Percentiles rank a stretch among this genome's conserved stretches.
phyloP scores from a whole-genome alignment of 805 yeast genomes.

The Metschnikowia sp. region DNA sequence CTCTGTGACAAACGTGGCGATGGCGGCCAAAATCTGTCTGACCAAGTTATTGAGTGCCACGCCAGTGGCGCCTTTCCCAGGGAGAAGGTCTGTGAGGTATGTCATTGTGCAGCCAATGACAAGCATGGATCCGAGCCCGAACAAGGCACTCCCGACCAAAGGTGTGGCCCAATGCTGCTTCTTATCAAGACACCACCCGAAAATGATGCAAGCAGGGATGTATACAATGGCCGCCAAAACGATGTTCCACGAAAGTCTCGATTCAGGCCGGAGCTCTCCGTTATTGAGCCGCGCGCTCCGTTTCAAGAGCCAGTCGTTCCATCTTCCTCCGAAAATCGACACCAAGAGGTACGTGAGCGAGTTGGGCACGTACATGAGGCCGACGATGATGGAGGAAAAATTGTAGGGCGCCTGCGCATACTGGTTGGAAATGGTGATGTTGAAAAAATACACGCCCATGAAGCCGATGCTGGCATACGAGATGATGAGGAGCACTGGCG shows the following conservation, averaged over 20 bases:
- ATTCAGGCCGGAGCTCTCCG: slow-evolving; percentile 71
- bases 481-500: slow-evolving; percentile 70
- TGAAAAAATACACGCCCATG: slow-evolving; percentile 66
- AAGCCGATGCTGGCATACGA: slow-evolving; percentile 69
- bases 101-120: slow-evolving; percentile 79
- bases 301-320: slow-evolving; percentile 63
- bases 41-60: slow-evolving; percentile 78
- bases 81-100: slow-evolving; percentile 77
- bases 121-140: slow-evolving; percentile 82
- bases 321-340: slow-evolving; percentile 75
- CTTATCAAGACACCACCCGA: slow-evolving; percentile 78
- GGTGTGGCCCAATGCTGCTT: slow-evolving; percentile 76
- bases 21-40: slow-evolving; percentile 71
- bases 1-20: slow-evolving; percentile 70
- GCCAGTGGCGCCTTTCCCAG: slow-evolving; percentile 87
- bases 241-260: slow-evolving; percentile 73
- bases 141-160: slow-evolving; percentile 73
- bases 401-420: slow-evolving; percentile 67
- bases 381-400: slow-evolving; percentile 62
- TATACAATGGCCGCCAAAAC: slow-evolving; percentile 58
- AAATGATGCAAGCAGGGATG: slow-evolving; percentile 65
- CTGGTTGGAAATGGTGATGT: slow-evolving; percentile 64
- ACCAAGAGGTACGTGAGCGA: slow-evolving; percentile 75
- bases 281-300: slow-evolving; percentile 52
- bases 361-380: slow-evolving; percentile 79